Conservation (phyloP, 257 asterid genomes). For the Anisodus acutangulus region DNA sequence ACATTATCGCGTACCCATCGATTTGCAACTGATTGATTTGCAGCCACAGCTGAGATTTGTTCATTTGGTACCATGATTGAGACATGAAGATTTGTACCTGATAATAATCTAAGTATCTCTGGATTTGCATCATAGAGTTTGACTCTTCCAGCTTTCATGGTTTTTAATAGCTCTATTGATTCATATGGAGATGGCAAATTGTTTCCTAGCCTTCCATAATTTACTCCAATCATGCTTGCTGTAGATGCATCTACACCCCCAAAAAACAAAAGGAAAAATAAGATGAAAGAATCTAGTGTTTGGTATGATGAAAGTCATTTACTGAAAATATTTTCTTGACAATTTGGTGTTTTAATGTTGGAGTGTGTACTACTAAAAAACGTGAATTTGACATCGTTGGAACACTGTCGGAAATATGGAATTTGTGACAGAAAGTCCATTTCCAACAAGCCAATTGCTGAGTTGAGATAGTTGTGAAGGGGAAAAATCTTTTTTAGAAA, state of each 20-base stretch:
- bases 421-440: no score
- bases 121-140: slow-evolving; percentile 73
- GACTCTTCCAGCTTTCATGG: slow-evolving; percentile 49
- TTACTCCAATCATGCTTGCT: slow-evolving; percentile 55
- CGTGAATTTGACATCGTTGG: no score
- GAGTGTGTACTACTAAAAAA: no score
- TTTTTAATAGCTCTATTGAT: slow-evolving; percentile 49
- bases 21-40: slow-evolving; percentile 51
- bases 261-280: background rate
- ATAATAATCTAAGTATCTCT: slow-evolving; percentile 62
- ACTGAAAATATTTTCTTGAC: no score
- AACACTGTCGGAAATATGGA: no score
- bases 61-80: slow-evolving; percentile 63
- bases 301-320: no score
- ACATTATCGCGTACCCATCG: slow-evolving; percentile 66
- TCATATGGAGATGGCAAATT: slow-evolving; percentile 61
- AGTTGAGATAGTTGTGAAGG: no score
- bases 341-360: no score
- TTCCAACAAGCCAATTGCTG: no score
- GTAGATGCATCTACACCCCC: slow-evolving; percentile 43
- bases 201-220: slow-evolving; percentile 65
- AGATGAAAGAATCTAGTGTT: background rate
- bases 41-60: slow-evolving; percentile 54
- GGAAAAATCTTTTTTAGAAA: no score
- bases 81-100: slow-evolving; percentile 59